A percentile compares a stretch with the other conserved stretches of the same genome.
Conservation (phyloP, 2,329 filamentous ascomycete genomes). For the Magnaporthales sp. region DNA sequence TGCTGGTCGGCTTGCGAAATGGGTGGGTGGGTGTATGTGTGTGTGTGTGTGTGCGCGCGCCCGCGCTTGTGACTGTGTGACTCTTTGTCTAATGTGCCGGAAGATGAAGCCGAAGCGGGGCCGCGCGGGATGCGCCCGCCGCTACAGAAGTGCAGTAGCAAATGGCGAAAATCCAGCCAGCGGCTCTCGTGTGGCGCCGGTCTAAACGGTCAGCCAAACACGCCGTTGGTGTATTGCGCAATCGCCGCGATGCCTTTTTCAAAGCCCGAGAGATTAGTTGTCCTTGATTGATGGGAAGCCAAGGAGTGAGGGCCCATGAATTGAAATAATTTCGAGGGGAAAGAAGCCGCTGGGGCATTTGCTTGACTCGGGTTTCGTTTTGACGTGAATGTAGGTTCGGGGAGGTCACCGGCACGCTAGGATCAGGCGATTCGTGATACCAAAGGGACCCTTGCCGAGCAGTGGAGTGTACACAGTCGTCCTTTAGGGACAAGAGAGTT, state of each 20-base stretch:
- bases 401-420: not conserved
- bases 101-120: not conserved
- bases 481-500: not conserved
- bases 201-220: not conserved
- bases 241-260: not conserved
- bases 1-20: not conserved
- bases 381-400: not conserved
- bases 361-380: not conserved
- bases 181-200: not conserved
- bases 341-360: not conserved
- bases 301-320: not conserved
- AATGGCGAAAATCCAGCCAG: not conserved
- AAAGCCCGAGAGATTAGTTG: not conserved
- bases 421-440: not conserved
- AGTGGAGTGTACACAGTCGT: not conserved
- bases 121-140: not conserved
- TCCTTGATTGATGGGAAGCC: not conserved
- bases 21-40: not conserved
- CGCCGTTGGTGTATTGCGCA: not conserved
- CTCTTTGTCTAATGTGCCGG: not conserved
- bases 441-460: not conserved
- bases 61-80: not conserved
- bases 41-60: not conserved
- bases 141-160: not conserved
- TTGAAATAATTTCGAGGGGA: not conserved